Percentiles rank a stretch among this genome's conserved stretches.
Conservation (phyloP, 2,329 filamentous ascomycete genomes). For the Calonectria crousiana region DNA sequence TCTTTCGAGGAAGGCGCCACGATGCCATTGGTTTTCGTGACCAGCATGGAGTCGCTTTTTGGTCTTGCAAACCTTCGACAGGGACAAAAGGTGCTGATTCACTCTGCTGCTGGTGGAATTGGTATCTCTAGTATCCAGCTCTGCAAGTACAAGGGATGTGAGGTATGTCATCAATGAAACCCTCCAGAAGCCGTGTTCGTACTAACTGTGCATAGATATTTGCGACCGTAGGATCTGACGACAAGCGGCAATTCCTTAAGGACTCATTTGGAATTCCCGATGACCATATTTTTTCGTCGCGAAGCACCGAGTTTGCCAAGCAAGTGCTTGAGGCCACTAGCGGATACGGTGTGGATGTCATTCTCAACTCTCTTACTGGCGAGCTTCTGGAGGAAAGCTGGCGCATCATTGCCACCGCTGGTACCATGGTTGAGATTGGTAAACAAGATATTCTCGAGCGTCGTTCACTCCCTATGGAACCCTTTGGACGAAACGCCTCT, state of each 20-base stretch:
- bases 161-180: slow-evolving; percentile 3
- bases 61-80: slow-evolving; percentile 17
- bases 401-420: slow-evolving; percentile 52
- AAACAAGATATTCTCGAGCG: slow-evolving; percentile 47
- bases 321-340: not conserved
- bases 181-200: not conserved
- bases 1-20: slow-evolving; percentile 50
- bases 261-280: not conserved
- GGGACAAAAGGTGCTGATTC: slow-evolving; percentile 48
- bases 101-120: slow-evolving; percentile 47
- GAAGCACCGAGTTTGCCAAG: not conserved
- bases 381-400: slow-evolving; percentile 48
- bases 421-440: slow-evolving; percentile 48
- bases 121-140: slow-evolving; percentile 48
- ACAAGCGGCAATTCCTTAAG: slow-evolving; percentile 2
- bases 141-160: slow-evolving; percentile 23
- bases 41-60: slow-evolving; percentile 44
- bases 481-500: slow-evolving; percentile 43
- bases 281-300: not conserved
- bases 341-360: slow-evolving; percentile 48
- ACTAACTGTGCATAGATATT: not conserved
- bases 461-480: slow-evolving; percentile 46
- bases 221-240: not conserved
- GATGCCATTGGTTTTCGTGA: slow-evolving; percentile 49
- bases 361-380: slow-evolving; percentile 51